Evolutionary conservation across 257 asterid genomes (phyloP), one percentile per base, ranked within the genome.

Genomic region (Nicotiana noctiflora): DNA sequence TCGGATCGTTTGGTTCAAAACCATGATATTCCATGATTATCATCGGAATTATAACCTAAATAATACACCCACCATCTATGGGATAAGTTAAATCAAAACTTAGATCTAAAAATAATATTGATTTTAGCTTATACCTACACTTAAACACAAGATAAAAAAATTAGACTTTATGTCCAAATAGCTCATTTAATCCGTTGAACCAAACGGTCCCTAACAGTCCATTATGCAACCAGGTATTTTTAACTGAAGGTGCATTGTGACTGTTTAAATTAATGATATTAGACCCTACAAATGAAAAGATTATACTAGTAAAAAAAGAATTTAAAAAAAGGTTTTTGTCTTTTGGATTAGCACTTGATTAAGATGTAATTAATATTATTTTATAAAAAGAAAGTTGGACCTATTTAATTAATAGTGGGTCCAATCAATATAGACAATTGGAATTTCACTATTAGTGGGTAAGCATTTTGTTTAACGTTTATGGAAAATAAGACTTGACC

Each of bases 341-440:
- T 52, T 25, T 64, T 53, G 37, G 79, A 53, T 32, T 46, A 76
- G 3, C 18, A 60, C 46, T 37, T 75, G 81, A 77, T 82, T 82
- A 31, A 80, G 21, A 53, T 80, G 23, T 27, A 29, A 80, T 25
- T 21, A 19, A 46, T 32, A 46, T 11, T 53, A 31, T 55, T 32
- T 61, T 51, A 51, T 34, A 17, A 62, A 11, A 68, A n/a, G 8
- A 78, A 83, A 32, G 29, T 17, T 29, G 61, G 31, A 18, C 57
- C 21, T 1, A 32, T 32, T 77, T 52, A 27, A 17, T 77, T 52
- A 27, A 17, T 17, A 65, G 51, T 32, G 51, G 75, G 51, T 15
- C 25, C 51, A 3, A 32, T 15, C 10, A 0, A 72, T 49, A 44
- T 49, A 49, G 40, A 14, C 25, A 74, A 14, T 74, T 74, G 44